phyloP scores from a whole-genome alignment of 495 filamentous ascomycete species.

The Penicillium ochrochloron region DNA sequence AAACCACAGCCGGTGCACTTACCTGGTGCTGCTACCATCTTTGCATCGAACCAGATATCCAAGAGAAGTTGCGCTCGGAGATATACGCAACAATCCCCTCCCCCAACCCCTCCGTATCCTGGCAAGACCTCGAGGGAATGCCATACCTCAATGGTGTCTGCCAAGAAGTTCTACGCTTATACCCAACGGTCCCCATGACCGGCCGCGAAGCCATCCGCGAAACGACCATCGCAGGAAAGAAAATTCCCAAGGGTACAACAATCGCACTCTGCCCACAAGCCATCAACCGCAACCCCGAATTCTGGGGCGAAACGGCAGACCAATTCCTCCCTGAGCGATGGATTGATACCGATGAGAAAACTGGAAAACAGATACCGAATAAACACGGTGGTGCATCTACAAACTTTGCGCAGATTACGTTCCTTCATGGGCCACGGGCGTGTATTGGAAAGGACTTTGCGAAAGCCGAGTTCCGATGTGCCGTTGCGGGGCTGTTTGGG shows the following conservation, averaged over 20 bases:
- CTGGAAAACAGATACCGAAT: conserved; percentile 25
- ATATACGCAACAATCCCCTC: conserved; percentile 43
- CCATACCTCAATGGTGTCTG: conserved; percentile 54
- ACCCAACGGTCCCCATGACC: conserved; percentile 51
- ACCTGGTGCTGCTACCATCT: conserved; percentile 54
- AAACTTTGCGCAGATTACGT: conserved; percentile 48
- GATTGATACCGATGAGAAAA: conserved; percentile 40
- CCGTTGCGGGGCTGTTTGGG: conserved; percentile 37
- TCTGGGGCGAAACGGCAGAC: conserved; percentile 45
- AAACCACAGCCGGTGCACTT: conserved; percentile 55
- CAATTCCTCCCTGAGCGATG: conserved; percentile 51
- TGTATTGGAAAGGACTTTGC: conserved; percentile 53
- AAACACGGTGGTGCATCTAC: conserved; percentile 41
- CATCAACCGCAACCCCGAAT: conserved; percentile 39
- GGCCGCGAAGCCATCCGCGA: conserved; percentile 48
- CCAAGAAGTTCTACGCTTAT: conserved; percentile 47
- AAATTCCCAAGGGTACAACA: conserved; percentile 44
- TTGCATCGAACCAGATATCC: conserved; percentile 45
- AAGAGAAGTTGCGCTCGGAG: conserved; percentile 48
- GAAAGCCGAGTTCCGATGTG: conserved; percentile 39
- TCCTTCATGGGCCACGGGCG: conserved; percentile 48
- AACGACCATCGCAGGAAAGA: conserved; percentile 45
- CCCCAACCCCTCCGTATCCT: conserved; percentile 24
- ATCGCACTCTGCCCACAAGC: conserved; percentile 44
- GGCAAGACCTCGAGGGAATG: conserved; percentile 45